phyloP scores from a whole-genome alignment of 2,329 filamentous ascomycete species.

The Zymoseptoria tritici region DNA sequence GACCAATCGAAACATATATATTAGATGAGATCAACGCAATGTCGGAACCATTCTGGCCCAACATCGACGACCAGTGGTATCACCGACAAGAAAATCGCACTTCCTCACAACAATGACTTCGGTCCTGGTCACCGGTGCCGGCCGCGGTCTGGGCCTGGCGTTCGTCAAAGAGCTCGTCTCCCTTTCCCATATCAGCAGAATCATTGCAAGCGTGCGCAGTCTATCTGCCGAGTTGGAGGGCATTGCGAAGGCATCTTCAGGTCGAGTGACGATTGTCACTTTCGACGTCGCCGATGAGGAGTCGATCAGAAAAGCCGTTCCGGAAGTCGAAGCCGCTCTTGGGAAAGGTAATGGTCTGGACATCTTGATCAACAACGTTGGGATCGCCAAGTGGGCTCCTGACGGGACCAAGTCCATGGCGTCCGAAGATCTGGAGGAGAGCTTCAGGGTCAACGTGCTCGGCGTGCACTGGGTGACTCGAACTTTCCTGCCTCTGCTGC shows the following conservation, averaged over 20 bases:
- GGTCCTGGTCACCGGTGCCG: not conserved
- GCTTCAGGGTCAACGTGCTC: conserved; percentile 33
- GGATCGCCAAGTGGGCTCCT: not conserved
- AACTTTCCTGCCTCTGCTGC: conserved; percentile 30
- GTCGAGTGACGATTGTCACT: not conserved
- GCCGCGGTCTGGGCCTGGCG: conserved; percentile 1
- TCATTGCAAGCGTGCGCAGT: not conserved
- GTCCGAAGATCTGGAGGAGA: conserved; percentile 22
- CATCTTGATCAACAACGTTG: not conserved
- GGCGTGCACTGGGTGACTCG: conserved; percentile 34
- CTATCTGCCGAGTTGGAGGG: not conserved
- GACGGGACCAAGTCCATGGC: not conserved
- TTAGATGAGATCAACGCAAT: no score
- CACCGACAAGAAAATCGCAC: no score
- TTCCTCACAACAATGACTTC: not conserved
- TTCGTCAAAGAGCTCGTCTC: not conserved
- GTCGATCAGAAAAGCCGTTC: not conserved
- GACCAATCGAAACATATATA: no score
- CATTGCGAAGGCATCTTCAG: not conserved
- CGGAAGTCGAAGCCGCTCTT: not conserved
- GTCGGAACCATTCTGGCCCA: no score
- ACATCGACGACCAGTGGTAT: no score
- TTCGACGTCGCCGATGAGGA: not conserved
- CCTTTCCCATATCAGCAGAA: not conserved
- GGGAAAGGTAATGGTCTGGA: not conserved